phyloP scores from a whole-genome alignment of 352 stramenopile genomes.

The Phytophthora idaei region DNA sequence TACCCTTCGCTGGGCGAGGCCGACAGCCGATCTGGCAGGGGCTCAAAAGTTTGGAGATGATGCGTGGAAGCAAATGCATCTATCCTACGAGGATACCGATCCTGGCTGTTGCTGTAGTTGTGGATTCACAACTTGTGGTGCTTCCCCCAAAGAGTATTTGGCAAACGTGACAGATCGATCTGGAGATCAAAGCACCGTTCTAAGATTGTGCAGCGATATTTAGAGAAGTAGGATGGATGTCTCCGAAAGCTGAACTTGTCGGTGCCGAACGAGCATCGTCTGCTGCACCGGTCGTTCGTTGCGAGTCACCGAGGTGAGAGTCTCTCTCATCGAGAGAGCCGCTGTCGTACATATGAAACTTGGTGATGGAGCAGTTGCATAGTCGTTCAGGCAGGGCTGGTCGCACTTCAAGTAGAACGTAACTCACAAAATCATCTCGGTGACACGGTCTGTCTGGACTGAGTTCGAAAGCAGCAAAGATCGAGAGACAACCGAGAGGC shows the following conservation, averaged over 20 bases:
- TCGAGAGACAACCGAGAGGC: not conserved
- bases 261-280: not conserved
- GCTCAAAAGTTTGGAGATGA: no score
- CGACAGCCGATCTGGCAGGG: not conserved
- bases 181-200: not conserved
- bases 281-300: not conserved
- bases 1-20: not conserved
- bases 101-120: not conserved
- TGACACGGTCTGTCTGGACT: not conserved
- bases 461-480: not conserved
- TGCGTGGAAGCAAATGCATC: not conserved
- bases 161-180: no score
- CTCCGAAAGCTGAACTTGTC: not conserved
- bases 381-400: not conserved
- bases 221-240: not conserved
- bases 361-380: not conserved
- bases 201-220: not conserved
- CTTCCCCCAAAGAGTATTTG: no score
- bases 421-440: conserved; percentile 6
- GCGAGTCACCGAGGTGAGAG: not conserved
- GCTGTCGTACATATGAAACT: not conserved
- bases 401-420: conserved; percentile 4
- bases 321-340: not conserved
- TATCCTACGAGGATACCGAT: not conserved
- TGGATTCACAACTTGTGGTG: not conserved